phyloP scores from a whole-genome alignment of 176 grass and related monocot genomes.

The Carex parvula region DNA sequence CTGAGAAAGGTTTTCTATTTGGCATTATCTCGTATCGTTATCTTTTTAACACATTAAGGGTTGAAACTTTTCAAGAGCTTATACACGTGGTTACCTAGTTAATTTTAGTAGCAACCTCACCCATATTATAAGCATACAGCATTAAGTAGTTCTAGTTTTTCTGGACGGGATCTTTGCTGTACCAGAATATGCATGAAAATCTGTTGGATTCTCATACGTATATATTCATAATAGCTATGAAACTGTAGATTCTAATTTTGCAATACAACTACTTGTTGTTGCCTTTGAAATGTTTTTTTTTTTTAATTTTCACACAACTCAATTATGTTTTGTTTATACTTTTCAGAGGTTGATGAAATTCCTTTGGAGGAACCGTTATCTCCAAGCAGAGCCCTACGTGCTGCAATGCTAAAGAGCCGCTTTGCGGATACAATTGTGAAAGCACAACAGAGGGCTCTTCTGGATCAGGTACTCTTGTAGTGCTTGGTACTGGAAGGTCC shows the following conservation, averaged over 20 bases:
- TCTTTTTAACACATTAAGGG: conserved; percentile 3
- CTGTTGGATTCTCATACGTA: neutral
- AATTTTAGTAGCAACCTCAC: neutral
- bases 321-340: conserved; percentile 9
- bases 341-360: conserved; percentile 43
- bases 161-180: neutral
- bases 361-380: conserved; percentile 53
- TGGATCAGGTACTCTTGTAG: conserved; percentile 54
- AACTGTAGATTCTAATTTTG: neutral
- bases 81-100: neutral
- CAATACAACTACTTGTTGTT: neutral
- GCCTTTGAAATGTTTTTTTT: neutral
- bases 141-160: neutral
- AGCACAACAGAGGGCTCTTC: conserved; percentile 66
- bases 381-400: conserved; percentile 72
- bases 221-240: neutral
- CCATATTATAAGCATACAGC: neutral
- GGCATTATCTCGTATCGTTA: neutral
- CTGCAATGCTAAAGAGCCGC: conserved; percentile 65
- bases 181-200: neutral
- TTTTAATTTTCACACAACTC: neutral
- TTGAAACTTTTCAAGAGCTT: conserved; percentile 1
- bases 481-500: neutral
- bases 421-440: conserved; percentile 92
- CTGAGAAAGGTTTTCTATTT: conserved; percentile 45